phyloP scores from a whole-genome alignment of 768 basidiomycete species.

The Suillus sp. region DNA sequence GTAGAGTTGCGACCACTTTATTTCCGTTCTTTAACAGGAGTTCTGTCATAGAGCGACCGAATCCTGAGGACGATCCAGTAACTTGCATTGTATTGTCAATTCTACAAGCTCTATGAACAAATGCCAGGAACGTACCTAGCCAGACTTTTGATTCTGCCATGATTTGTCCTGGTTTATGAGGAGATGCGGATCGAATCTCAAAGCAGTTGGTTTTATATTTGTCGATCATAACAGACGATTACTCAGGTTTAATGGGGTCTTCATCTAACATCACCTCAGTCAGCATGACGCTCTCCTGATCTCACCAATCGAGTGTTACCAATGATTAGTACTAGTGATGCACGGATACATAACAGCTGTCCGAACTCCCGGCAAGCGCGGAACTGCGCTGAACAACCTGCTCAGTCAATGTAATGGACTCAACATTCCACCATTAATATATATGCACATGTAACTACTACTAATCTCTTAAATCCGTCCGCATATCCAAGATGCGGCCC shows the following conservation, averaged over 20 bases:
- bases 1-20: slow-evolving; percentile 41
- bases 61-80: slow-evolving; percentile 39
- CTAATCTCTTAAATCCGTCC: background rate
- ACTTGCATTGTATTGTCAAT: slow-evolving; percentile 24
- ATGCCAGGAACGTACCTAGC: slow-evolving; percentile 16
- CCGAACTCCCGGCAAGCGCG: too few species aligned
- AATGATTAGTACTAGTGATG: too few species aligned
- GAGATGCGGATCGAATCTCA: background rate
- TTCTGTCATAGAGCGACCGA: slow-evolving; percentile 36
- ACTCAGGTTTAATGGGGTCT: background rate
- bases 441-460: background rate
- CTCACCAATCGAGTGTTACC: too few species aligned
- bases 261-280: background rate
- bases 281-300: background rate
- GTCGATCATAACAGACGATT: background rate
- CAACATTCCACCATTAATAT: background rate
- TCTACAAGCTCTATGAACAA: background rate
- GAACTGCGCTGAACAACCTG: background rate
- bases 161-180: background rate
- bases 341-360: too few species aligned
- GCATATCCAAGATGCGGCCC: background rate
- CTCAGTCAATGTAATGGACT: background rate
- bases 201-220: background rate
- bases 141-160: slow-evolving; percentile 22
- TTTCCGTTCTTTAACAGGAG: slow-evolving; percentile 35